Base-by-base conservation (phyloP, 2,329 filamentous ascomycete species). In the Cladosporium sp. region DNA sequence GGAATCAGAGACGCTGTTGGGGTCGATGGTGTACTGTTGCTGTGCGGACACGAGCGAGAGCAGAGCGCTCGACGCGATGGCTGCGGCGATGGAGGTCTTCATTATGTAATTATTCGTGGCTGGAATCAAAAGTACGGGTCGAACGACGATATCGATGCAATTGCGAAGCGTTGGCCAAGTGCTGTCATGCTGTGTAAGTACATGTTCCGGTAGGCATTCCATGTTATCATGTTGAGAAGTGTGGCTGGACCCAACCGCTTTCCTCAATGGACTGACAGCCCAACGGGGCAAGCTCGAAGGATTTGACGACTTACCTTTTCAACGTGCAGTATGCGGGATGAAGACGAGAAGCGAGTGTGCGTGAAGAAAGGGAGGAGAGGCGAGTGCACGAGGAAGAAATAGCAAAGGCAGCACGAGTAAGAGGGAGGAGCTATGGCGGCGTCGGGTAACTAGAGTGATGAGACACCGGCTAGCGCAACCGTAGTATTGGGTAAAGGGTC, bases 21-120 rank as follows among this genome's bases (percentile, higher is more conserved):
- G 88, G 52, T 88, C 78, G 69, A 92, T 86, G 61, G 79, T 79
- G 79, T 62, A 83, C 80, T 59, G 78, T 70, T 28, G 79, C 73
- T 63, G 80, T 70, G 61, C 86, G 73, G 61, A 80, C 66, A 82
- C 83, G 54, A 74, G 65, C 40, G 74, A 49, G 64, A 84, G 80
- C 73, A 86, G 66, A 62, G 83, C 64, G 60, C 79, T 73, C 61
- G 77, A 58, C 66, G 71, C 58, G 51, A 69, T 44, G 62, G 84
- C 79, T 72, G 85, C 66, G 60, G 81, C 64, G 59, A 78, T 74
- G 65, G 76, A 58, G 64, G 72, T 71, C 69, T 70, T 77, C 77
- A 79, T 80, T 54, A 36, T 74, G 70, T 58, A 40, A 22, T 24
- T 19, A 10, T 15, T 17, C 6, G 24, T 15, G 22, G 40, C 24